Percentiles rank a stretch among this genome's conserved stretches.
Conservation (phyloP, 75 land plant genomes). For the Picea glauca region DNA sequence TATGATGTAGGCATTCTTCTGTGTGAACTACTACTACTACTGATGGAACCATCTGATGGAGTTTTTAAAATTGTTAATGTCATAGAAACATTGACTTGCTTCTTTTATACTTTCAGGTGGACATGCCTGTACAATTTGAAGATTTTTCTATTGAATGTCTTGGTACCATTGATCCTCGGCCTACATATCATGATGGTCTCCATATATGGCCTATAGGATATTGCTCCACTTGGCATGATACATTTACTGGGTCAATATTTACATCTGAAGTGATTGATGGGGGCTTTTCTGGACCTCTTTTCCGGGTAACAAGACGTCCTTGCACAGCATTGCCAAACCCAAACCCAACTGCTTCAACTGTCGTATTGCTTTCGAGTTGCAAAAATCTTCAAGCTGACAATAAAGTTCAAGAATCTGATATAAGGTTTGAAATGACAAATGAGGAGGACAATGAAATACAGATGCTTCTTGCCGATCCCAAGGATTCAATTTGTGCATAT, state of each 20-base stretch:
- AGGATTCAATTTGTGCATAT: constrained; percentile 8
- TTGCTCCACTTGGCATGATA: constrained; percentile 83
- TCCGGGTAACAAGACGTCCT: constrained; percentile 62
- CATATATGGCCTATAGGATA: constrained; percentile 79
- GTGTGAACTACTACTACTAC: too few species aligned
- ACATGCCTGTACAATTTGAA: constrained; percentile 70
- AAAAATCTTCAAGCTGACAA: neutral
- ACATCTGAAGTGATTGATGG: constrained; percentile 70
- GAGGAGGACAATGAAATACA: constrained; percentile 32
- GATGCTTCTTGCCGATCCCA: constrained; percentile 36
- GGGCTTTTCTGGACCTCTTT: constrained; percentile 66
- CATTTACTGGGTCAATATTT: constrained; percentile 83
- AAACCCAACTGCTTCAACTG: constrained; percentile 28
- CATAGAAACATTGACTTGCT: neutral
- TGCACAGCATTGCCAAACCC: constrained; percentile 46
- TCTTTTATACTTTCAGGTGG: constrained; percentile 33
- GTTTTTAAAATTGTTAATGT: neutral
- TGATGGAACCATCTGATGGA: neutral
- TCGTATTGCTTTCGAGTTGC: constrained; percentile 19
- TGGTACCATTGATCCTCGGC: constrained; percentile 56
- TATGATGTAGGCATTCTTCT: too few species aligned
- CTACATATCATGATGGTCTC: constrained; percentile 46
- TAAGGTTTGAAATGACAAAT: neutral
- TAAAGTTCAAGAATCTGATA: neutral
- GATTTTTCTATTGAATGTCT: constrained; percentile 62